phyloP scores from a whole-genome alignment of 768 basidiomycete genomes.

The Neoboletus brunneissimus region DNA sequence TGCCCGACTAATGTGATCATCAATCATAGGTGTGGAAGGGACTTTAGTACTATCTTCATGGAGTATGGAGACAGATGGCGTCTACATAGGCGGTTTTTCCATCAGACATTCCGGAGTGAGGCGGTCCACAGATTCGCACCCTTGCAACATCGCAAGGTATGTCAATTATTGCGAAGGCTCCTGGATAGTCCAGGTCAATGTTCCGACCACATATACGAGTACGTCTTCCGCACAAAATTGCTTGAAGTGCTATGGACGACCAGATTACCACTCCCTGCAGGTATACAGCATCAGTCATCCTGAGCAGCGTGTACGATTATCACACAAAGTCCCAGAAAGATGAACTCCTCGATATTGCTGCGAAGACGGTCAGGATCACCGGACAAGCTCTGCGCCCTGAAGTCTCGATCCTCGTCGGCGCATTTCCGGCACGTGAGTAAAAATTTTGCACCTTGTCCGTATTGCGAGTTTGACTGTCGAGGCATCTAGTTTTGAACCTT shows the following conservation, averaged over 20 bases:
- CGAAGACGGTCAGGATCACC: slow-evolving; percentile 2
- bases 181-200: slow-evolving; percentile 33
- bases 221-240: neutral
- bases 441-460: too few relatives aligned
- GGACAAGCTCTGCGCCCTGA: slow-evolving; percentile 17
- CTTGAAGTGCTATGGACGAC: neutral
- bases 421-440: slow-evolving; percentile 19
- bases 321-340: slow-evolving; percentile 12
- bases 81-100: slow-evolving; percentile 29
- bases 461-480: neutral
- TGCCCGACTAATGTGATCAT: neutral
- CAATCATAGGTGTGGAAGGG: slow-evolving; percentile 17
- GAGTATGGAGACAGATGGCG: slow-evolving; percentile 36
- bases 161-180: slow-evolving; percentile 33
- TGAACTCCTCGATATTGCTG: slow-evolving; percentile 11
- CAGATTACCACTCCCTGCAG: neutral
- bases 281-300: slow-evolving; percentile 22
- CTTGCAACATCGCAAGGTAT: slow-evolving; percentile 29
- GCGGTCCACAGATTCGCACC: slow-evolving; percentile 28
- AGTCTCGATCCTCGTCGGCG: slow-evolving; percentile 14
- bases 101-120: slow-evolving; percentile 24
- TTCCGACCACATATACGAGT: slow-evolving; percentile 36
- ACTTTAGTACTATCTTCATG: slow-evolving; percentile 23
- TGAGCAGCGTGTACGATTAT: slow-evolving; percentile 21
- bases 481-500: slow-evolving; percentile 15